Percentiles rank a stretch among this genome's conserved stretches.
Conservation (phyloP, 2,329 filamentous ascomycete genomes). For the Diaporthe citriasiana region DNA sequence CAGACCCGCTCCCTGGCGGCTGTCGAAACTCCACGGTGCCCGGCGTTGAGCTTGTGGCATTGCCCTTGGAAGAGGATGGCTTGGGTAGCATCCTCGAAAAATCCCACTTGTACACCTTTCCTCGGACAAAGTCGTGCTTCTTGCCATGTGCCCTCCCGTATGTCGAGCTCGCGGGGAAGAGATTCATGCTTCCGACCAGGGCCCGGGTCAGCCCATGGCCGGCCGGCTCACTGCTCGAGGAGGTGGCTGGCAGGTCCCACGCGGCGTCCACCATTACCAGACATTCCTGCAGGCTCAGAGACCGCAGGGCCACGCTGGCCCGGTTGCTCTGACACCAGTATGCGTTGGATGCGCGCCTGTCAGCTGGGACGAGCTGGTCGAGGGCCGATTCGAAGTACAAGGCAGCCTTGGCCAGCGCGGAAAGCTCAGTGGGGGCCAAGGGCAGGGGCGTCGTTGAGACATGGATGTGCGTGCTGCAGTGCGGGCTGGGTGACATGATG, state of each 20-base stretch:
- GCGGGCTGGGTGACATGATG: slow-evolving; percentile 45
- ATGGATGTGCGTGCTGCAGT: slow-evolving; percentile 57
- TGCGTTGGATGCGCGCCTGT: slow-evolving; percentile 44
- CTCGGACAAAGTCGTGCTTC: slow-evolving; percentile 53
- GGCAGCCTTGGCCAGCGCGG: slow-evolving; percentile 50
- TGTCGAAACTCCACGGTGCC: slow-evolving; percentile 57
- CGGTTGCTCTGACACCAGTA: slow-evolving; percentile 57
- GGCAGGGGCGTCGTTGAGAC: slow-evolving; percentile 48
- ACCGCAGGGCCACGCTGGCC: slow-evolving; percentile 46
- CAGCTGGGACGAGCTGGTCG: slow-evolving; percentile 50
- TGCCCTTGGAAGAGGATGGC: slow-evolving; percentile 7
- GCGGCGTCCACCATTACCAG: slow-evolving; percentile 47
- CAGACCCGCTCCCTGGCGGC: slow-evolving; percentile 50
- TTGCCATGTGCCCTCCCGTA: slow-evolving; percentile 51
- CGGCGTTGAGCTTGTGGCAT: slow-evolving; percentile 29
- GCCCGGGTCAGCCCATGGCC: slow-evolving; percentile 22
- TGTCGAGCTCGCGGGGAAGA: slow-evolving; percentile 49
- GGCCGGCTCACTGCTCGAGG: neutral
- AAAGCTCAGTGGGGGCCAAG: slow-evolving; percentile 46
- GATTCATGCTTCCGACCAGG: slow-evolving; percentile 52
- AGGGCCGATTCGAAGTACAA: slow-evolving; percentile 54
- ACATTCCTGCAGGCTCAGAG: slow-evolving; percentile 45
- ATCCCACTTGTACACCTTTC: slow-evolving; percentile 59
- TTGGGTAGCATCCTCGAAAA: slow-evolving; percentile 49
- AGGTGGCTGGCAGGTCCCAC: slow-evolving; percentile 4